Base-by-base conservation (phyloP, 257 asterid genomes). In the Solanum medicagineum region DNA sequence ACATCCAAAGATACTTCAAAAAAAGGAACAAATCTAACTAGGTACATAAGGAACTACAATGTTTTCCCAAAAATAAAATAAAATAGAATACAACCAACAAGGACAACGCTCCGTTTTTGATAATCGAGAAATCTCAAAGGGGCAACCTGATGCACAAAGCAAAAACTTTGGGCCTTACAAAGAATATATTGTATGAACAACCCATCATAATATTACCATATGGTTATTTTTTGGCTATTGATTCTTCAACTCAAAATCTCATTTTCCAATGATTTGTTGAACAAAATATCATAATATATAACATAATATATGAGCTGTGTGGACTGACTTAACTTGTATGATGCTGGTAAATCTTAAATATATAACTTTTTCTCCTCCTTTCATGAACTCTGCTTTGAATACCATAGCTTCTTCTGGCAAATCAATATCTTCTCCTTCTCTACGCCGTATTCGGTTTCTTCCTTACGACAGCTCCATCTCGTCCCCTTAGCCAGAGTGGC, bases 391-490 rank as follows among this genome's bases (percentile, higher is more conserved):
- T 68, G 85, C 74, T 85, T 80, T 49, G 87, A 55, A 81, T 85
- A 65, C 85, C 85, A 81, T 26, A 85, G 81, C 55, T 85, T 70
- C 83, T 85, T 85, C 73, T 84, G 87, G 79, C 89, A 87, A 80
- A 87, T 84, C 87, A 87, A 55, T 26, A 87, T n/a, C 83, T 87
- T 87, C 63, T 69, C 83, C 26, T 81, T 85, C 59, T 73, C 84
- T 44, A 45, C 81, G 24, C 79, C 84, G 0, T 87, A 49, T 56
- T 87, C 89, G 4, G 89, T 81, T n/a, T 70, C 83, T 59, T 87
- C 89, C 84, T 80, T 84, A 29, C 60, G 89, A 68, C 89, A 87
- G 10, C 68, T 57, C 89, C 89, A 87, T 87, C 84, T 84, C 86
- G 73, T 80, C 22, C 85, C 87, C 84, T 87, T 87, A 17, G 86